Percentiles rank a stretch among this genome's conserved stretches.
These are phyloP conservation scores for Claviceps sp. DNA, from an alignment of 2,329 filamentous ascomycete genomes.

Conservation along the genomic window DNA sequence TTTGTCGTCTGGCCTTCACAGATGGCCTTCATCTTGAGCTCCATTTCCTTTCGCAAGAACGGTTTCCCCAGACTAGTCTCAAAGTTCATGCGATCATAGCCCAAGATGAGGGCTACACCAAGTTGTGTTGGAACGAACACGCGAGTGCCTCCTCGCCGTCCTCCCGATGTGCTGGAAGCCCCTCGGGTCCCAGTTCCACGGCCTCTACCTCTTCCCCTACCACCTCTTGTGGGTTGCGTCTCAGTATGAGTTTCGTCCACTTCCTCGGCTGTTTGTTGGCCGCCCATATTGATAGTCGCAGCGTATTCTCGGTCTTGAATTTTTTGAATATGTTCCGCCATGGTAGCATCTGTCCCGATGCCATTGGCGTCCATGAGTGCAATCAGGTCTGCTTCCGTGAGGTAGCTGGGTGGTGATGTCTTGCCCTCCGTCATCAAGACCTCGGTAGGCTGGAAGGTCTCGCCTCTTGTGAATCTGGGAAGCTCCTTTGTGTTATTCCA, in stretches of 20 bases:
- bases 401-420: constrained; percentile 68
- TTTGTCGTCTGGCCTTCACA: constrained; percentile 74
- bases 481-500: constrained; percentile 83
- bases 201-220: constrained; percentile 34
- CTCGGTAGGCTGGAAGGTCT: constrained; percentile 76
- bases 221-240: constrained; percentile 20
- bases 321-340: constrained; percentile 96
- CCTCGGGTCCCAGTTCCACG: constrained; percentile 26
- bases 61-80: constrained; percentile 91
- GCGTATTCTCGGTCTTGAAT: constrained; percentile 88
- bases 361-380: constrained; percentile 97
- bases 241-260: constrained; percentile 21
- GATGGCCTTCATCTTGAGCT: constrained; percentile 90
- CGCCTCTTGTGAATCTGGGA: constrained; percentile 65
- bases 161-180: constrained; percentile 28
- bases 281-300: constrained; percentile 40
- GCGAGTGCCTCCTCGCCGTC: constrained; percentile 42
- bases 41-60: constrained; percentile 95
- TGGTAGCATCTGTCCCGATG: constrained; percentile 95
- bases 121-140: constrained; percentile 90
- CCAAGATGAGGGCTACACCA: constrained; percentile 81
- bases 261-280: constrained; percentile 21
- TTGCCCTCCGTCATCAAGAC: constrained; percentile 85
- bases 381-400: constrained; percentile 92
- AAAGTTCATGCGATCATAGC: constrained; percentile 87